Evolutionary conservation across 2,329 filamentous ascomycete genomes (phyloP), one percentile per base, ranked within the genome.

Genomic region (Colletotrichum sp.): DNA sequence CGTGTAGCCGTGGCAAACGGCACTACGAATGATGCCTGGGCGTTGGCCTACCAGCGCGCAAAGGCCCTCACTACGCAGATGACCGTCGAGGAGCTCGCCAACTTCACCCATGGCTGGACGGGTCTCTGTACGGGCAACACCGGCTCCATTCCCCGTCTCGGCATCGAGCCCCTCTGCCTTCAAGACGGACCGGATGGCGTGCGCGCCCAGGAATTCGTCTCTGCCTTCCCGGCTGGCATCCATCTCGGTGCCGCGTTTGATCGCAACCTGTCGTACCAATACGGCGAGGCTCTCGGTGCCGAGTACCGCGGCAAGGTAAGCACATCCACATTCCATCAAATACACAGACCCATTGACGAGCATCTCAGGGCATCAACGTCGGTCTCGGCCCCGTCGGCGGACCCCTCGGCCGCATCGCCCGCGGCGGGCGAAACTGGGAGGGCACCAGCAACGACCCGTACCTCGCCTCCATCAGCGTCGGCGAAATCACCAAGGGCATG

Each of bases 211-310:
- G 88, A 90, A 64, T 80, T 89, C 60, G 87, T 89, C 34, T 89
- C 85, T 55, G 84, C 87, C 5, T 97, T 96, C 82, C 94, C 95
- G 0, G 94, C 95, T 2, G 95, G 94, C 1, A 91, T 98, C 65
- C 95, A 94, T 2, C 92, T 93, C 0, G 95, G 93, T 0, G 91
- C 94, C 2, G 97, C 95, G 0, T 98, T 95, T 94, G 95, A 96
- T 81, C 90, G 92, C 57, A 89, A 92, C 3, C 86, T 97, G 68
- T 95, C 97, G 84, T 91, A 93, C 72, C 86, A 92, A 78, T 90
- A 95, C 15, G 95, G 95, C 3, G 88, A 89, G 78, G 93, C 90
- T 63, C 89, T 95, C 81, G 95, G 92, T 5, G 88, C 81, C 89
- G 80, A 89, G 88, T 71, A 44, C 6, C 62, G 62, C 24, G 62